Evolutionary conservation across 192 early-diverging fungal genomes (phyloP).

Genomic region (Coemansia sp.): DNA sequence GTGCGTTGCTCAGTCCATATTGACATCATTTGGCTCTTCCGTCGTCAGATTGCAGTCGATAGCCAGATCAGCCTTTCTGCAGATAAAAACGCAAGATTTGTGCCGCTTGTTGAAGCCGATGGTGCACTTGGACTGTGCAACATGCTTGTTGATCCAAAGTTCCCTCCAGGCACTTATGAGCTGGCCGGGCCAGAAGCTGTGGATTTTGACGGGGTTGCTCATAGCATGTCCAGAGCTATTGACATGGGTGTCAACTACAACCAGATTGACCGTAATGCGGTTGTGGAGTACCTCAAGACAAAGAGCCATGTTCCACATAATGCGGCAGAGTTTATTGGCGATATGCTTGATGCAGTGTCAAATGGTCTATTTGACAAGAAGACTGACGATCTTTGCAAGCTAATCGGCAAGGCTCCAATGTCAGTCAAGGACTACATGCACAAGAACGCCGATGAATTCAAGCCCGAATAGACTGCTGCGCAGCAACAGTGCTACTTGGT

Average conservation of each 20-base stretch:
- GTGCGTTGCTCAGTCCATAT: constrained; percentile 51
- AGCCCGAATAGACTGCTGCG: constrained; percentile 14
- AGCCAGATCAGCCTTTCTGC: constrained; percentile 34
- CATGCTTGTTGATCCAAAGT: constrained; percentile 37
- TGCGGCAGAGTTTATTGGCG: constrained; percentile 31
- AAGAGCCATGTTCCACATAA: constrained; percentile 22
- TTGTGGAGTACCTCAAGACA: constrained; percentile 32
- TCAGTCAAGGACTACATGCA: constrained; percentile 36
- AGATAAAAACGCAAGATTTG: constrained; percentile 27
- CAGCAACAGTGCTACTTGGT: not conserved
- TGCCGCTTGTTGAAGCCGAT: constrained; percentile 32
- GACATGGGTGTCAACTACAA: constrained; percentile 32
- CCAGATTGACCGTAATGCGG: constrained; percentile 29
- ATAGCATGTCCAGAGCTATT: constrained; percentile 24
- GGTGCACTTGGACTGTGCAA: constrained; percentile 39
- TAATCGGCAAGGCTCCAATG: constrained; percentile 44
- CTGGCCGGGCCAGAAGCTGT: constrained; percentile 37
- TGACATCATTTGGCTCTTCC: constrained; percentile 50
- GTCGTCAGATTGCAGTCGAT: constrained; percentile 36
- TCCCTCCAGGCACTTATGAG: constrained; percentile 41
- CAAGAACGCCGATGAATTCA: constrained; percentile 49
- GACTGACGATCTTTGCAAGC: constrained; percentile 34
- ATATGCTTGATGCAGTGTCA: constrained; percentile 37
- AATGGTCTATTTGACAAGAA: constrained; percentile 24
- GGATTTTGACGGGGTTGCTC: constrained; percentile 25